Evolutionary conservation across 2,329 filamentous ascomycete species (phyloP).

Genomic region (Xylaria sp.): DNA sequence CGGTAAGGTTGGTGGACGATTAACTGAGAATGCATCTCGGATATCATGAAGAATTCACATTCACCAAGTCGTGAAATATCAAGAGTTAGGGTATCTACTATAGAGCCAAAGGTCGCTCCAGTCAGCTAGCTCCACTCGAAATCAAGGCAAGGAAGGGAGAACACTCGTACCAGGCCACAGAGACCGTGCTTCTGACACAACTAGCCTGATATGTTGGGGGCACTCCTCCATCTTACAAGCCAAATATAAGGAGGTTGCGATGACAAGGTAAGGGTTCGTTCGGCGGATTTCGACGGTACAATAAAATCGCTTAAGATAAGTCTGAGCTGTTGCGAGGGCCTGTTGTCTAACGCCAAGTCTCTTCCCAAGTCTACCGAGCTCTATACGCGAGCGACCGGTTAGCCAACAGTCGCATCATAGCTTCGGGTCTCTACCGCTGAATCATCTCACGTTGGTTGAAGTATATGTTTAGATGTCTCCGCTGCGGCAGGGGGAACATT

Average conservation of each 20-base stretch:
- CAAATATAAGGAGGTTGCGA: slow-evolving; percentile 93
- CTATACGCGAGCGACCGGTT: slow-evolving; percentile 56
- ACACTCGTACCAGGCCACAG: slow-evolving; percentile 77
- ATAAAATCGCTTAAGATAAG: slow-evolving; percentile 96
- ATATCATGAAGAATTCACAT: slow-evolving; percentile 93
- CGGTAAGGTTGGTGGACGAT: slow-evolving; percentile 94
- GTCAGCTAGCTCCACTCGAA: slow-evolving; percentile 32
- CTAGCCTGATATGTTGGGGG: slow-evolving; percentile 92
- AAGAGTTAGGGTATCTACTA: slow-evolving; percentile 72
- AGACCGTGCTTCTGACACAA: slow-evolving; percentile 85
- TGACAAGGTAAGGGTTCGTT: slow-evolving; percentile 92
- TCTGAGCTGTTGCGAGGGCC: slow-evolving; percentile 90
- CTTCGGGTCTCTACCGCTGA: too few species aligned
- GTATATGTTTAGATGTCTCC: slow-evolving; percentile 86
- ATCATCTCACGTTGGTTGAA: slow-evolving; percentile 83
- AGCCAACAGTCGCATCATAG: slow-evolving; percentile 14
- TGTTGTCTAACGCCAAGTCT: slow-evolving; percentile 89
- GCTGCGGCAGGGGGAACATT: slow-evolving; percentile 84
- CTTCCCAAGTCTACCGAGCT: slow-evolving; percentile 84
- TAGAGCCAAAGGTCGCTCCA: slow-evolving; percentile 19
- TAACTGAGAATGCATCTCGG: slow-evolving; percentile 88
- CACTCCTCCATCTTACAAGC: slow-evolving; percentile 99
- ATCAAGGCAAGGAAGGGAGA: not conserved
- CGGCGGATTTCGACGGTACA: slow-evolving; percentile 88
- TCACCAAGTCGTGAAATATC: slow-evolving; percentile 89